phyloP scores from a whole-genome alignment of 306 rosid genomes.

The Styphnolobium japonicum region DNA sequence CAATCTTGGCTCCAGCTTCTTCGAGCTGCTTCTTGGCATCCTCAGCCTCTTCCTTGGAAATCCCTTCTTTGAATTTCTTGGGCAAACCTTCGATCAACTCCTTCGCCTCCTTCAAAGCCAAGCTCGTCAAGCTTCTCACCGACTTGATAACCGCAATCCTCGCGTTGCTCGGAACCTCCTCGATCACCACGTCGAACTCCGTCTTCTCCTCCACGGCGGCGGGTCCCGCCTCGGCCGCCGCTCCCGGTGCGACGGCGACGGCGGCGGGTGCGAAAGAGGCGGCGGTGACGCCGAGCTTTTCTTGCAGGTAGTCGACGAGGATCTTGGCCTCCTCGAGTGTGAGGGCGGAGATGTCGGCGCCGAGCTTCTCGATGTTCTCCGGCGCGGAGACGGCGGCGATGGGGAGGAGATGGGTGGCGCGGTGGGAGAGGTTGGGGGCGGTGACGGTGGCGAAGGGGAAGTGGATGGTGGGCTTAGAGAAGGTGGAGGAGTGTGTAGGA shows the following conservation, averaged over 20 bases:
- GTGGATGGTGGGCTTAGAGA: conserved; percentile 38
- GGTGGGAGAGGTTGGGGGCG: conserved; percentile 37
- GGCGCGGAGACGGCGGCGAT: conserved; percentile 63
- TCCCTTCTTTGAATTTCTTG: conserved; percentile 84
- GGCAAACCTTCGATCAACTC: conserved; percentile 91
- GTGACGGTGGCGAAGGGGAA: conserved; percentile 37
- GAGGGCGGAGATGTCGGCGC: conserved; percentile 61
- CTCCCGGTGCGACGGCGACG: conserved; percentile 42
- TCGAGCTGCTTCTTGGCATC: conserved; percentile 94
- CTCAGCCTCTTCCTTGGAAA: conserved; percentile 82
- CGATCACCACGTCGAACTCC: conserved; percentile 88
- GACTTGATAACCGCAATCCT: conserved; percentile 87
- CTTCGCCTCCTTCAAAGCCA: conserved; percentile 92
- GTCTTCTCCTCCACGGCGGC: conserved; percentile 77
- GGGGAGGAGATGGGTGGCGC: conserved; percentile 53
- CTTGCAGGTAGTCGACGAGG: conserved; percentile 87
- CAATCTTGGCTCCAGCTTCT: conserved; percentile 86
- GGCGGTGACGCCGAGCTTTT: conserved; percentile 90
- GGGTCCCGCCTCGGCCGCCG: conserved; percentile 28
- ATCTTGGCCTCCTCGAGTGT: conserved; percentile 80
- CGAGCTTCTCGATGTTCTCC: conserved; percentile 64
- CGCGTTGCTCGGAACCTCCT: conserved; percentile 78
- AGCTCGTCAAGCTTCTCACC: conserved; percentile 74
- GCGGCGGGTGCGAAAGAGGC: conserved; percentile 79
- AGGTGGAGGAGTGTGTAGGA: conserved; percentile 32